Evolutionary conservation across 1,284 basidiomycete species (phyloP).

Genomic region (Boletus holoroseus): DNA sequence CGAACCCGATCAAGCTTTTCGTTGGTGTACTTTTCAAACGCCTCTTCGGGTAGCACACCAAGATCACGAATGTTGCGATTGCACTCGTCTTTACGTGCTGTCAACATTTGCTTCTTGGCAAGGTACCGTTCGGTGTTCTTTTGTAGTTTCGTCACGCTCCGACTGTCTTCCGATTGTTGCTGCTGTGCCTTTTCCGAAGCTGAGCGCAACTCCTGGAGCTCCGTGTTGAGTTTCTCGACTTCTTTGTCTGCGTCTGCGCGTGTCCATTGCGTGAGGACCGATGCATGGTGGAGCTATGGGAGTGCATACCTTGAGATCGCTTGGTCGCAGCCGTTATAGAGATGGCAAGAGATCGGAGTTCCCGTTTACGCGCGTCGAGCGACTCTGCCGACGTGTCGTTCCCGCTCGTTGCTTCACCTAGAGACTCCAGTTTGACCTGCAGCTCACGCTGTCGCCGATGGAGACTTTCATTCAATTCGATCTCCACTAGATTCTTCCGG

Average conservation of each 20-base stretch:
- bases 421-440: slow-evolving; percentile 67
- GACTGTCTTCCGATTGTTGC: slow-evolving; percentile 80
- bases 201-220: slow-evolving; percentile 61
- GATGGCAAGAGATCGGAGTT: slow-evolving; percentile 61
- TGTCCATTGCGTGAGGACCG: not conserved
- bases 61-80: slow-evolving; percentile 93
- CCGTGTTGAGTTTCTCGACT: slow-evolving; percentile 57
- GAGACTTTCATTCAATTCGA: slow-evolving; percentile 89
- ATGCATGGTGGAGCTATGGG: not conserved
- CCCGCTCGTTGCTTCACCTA: slow-evolving; percentile 62
- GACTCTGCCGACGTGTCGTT: slow-evolving; percentile 56
- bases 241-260: slow-evolving; percentile 62
- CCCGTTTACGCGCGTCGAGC: slow-evolving; percentile 61
- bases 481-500: slow-evolving; percentile 78
- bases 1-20: slow-evolving; percentile 78
- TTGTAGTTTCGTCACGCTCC: slow-evolving; percentile 83
- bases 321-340: slow-evolving; percentile 62
- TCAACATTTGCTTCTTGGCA: slow-evolving; percentile 82
- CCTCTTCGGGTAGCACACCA: slow-evolving; percentile 94
- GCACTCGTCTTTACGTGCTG: slow-evolving; percentile 84
- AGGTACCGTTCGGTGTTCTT: slow-evolving; percentile 94
- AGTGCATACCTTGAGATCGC: slow-evolving; percentile 56
- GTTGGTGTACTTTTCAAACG: slow-evolving; percentile 89
- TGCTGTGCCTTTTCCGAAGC: slow-evolving; percentile 74
- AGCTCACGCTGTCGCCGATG: slow-evolving; percentile 76